These are phyloP conservation scores for Globisporangium irregulare DNA, from an alignment of 352 stramenopile genomes.

Conservation along the genomic window DNA sequence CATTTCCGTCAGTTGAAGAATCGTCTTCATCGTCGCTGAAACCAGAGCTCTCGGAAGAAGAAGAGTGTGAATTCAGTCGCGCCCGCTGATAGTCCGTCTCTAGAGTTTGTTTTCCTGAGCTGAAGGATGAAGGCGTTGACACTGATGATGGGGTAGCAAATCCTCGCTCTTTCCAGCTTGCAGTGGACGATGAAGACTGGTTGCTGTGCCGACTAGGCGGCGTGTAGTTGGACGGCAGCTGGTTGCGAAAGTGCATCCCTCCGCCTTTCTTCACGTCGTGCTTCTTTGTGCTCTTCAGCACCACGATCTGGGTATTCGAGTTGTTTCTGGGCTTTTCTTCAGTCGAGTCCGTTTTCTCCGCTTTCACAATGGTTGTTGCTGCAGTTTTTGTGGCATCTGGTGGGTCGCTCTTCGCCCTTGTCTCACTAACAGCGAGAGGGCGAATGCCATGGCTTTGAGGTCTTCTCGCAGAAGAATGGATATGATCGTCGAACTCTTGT, in stretches of 20 bases:
- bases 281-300: conserved; percentile 35
- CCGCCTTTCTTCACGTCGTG: conserved; percentile 17
- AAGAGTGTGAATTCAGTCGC: conserved; percentile 7
- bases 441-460: not conserved
- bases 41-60: conserved; percentile 17
- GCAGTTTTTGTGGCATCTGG: not conserved
- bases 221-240: conserved; percentile 62
- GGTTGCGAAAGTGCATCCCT: conserved; percentile 77
- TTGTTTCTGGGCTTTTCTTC: conserved; percentile 5
- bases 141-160: conserved; percentile 18
- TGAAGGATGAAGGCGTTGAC: conserved; percentile 21
- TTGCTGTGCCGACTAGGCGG: conserved; percentile 26
- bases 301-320: conserved; percentile 10
- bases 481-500: conserved; percentile 16
- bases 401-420: not conserved
- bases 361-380: not conserved
- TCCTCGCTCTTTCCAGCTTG: conserved; percentile 14
- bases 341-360: conserved; percentile 14
- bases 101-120: conserved; percentile 6
- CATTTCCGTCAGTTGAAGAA: not conserved
- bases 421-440: not conserved
- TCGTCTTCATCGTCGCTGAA: conserved; percentile 12
- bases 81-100: not conserved
- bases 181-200: conserved; percentile 7
- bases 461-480: not conserved